A percentile compares a stretch with the other conserved stretches of the same genome.
phyloP scores from a whole-genome alignment of 257 asterid genomes.

The Nicotiana attenuata region DNA sequence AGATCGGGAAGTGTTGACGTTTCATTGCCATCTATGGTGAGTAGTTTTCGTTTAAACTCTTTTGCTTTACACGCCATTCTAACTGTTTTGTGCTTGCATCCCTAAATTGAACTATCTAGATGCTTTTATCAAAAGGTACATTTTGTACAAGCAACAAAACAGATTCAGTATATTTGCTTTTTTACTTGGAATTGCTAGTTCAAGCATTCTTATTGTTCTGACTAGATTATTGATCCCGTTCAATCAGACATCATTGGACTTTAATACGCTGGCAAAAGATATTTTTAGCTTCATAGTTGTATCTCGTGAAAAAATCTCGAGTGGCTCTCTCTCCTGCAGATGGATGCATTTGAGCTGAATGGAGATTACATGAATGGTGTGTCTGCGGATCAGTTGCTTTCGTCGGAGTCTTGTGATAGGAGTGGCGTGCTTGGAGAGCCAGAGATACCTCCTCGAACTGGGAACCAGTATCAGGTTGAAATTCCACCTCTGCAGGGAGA shows the following conservation, averaged over 20 bases:
- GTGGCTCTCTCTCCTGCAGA: constrained; percentile 16
- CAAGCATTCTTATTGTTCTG: not conserved
- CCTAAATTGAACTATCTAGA: not conserved
- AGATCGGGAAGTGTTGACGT: not conserved
- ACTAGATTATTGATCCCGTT: not conserved
- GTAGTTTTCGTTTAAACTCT: not conserved
- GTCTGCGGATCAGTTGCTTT: constrained; percentile 21
- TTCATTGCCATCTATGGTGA: not conserved
- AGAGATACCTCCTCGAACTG: constrained; percentile 47
- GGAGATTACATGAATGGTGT: constrained; percentile 23
- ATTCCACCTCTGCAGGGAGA: constrained; percentile 33
- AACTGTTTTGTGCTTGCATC: not conserved
- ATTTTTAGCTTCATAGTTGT: not conserved
- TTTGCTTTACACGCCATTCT: not conserved
- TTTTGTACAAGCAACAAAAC: not conserved
- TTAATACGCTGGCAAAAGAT: not conserved
- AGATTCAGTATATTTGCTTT: not conserved
- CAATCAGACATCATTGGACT: not conserved
- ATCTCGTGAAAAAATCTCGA: not conserved
- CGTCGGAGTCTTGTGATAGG: constrained; percentile 20
- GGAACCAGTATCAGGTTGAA: constrained; percentile 57
- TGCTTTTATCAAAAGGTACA: constrained; percentile 1
- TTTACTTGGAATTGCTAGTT: not conserved
- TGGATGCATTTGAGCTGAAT: constrained; percentile 25
- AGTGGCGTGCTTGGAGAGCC: constrained; percentile 34